Base-by-base conservation (phyloP, 345 rosid genomes). In the Eucalyptus coolabah region DNA sequence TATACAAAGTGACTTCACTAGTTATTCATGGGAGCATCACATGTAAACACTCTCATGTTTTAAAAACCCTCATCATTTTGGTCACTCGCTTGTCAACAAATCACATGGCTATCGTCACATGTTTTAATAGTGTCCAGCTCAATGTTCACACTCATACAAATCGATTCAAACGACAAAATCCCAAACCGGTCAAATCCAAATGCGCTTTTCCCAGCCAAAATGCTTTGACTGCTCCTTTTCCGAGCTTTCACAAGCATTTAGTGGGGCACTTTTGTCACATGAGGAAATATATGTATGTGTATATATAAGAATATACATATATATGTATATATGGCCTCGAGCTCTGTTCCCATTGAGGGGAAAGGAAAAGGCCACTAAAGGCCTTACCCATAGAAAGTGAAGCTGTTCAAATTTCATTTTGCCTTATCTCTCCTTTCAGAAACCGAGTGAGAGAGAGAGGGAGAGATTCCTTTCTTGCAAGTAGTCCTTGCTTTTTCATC, bases 291-390 rank as follows among this genome's bases (percentile, higher is more conserved):
- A n/a, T 30, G 8, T 28, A 69, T 17, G 30, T 37, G 40, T 87
- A 14, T 65, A 44, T 28, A 50, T 45, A 50, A 50, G n/a, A 17
- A 69, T 28, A 50, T 45, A 16, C 51, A 23, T 59, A 69, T 63
- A 3, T 13, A 30, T 86, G 34, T 44, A 56, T 59, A 86, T 40
- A 67, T 50, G 88, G 50, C 93, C 93, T 95, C 93, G 94, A 94
- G 95, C 93, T 88, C 23, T 91, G 96, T 87, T 94, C 94, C 95
- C 94, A 94, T 90, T 89, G 89, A 18, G 63, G 86, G 90, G 87
- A 86, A 85, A 85, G 86, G 88, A 87, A 30, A 13, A 42, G 60
- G 53, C 67, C 90, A 86, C 88, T 89, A 65, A 60, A 86, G 56
- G 67, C 65, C 86, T 69, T 50, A 26, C 23, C 88, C 49, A 37